Base-by-base conservation (phyloP, 2,329 filamentous ascomycete species). In the Scedosporium aurantiacum region DNA sequence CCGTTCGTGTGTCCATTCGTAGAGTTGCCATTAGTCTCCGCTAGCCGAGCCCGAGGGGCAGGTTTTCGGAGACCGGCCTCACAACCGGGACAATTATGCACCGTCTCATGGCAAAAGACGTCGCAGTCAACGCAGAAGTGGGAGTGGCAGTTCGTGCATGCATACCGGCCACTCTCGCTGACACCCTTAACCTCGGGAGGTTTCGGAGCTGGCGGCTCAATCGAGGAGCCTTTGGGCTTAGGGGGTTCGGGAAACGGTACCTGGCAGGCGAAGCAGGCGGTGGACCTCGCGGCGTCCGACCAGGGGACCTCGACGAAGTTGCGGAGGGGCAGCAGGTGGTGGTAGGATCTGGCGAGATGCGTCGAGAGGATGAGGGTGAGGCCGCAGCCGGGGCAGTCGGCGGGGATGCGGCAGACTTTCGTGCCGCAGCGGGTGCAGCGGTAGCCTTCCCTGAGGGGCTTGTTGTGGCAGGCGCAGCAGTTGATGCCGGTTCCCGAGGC, bases 61-160 rank as follows among this genome's bases (percentile, higher is more conserved):
- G 52, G 63, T 63, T 57, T 65, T 66, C 45, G 45, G 55, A 60
- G 63, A 63, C 41, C 66, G 70, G 21, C 76, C 72, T 84, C 87
- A 72, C 94, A 99, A 0, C 93, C 93, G 0, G 94, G 92, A 69
- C 94, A 99, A 73, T 97, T 97, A 72, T 99, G 93, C 59, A 96
- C 83, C 12, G 95, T 85, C 75, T 97, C 91, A 71, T 99, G 94
- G 25, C 90, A 89, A 75, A 94, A 97, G 25, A 97, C 85, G 72
- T 99, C 94, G 72, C 94, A 99, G 72, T 99, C 94, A 66, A 99
- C 95, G 78, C 94, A 99, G 71, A 97, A 99, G 74, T 97, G 93
- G 63, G 89, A 86, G 2, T 82, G 75, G 73, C 94, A 99, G n/a
- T 87, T 86, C 66, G 88, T 83, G 72, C 94, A 99, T 63, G 89